phyloP scores from a whole-genome alignment of 306 rosid genomes.

The Lagenaria siceraria region DNA sequence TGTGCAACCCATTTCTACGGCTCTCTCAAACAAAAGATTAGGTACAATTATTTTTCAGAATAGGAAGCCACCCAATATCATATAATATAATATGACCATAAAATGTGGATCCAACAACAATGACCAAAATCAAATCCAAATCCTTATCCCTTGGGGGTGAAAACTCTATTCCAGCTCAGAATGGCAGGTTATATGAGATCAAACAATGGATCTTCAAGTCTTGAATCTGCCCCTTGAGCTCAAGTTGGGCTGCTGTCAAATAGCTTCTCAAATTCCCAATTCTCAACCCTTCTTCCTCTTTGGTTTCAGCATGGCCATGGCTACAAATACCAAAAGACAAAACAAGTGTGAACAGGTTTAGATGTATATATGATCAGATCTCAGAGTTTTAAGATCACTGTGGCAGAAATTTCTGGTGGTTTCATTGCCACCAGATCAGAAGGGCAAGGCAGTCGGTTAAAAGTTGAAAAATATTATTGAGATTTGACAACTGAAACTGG shows the following conservation, averaged over 20 bases:
- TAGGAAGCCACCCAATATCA: constrained; percentile 4
- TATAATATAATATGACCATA: not conserved
- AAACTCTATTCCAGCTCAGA: not conserved
- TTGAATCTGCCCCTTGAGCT: not conserved
- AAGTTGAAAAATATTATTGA: not conserved
- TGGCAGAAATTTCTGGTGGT: not conserved
- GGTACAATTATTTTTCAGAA: constrained; percentile 6
- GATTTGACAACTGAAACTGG: not conserved
- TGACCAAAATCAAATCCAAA: not conserved
- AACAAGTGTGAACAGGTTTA: not conserved
- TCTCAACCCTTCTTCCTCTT: not conserved
- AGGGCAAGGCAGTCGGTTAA: not conserved
- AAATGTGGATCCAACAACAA: constrained; percentile 4
- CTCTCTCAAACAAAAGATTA: constrained; percentile 4
- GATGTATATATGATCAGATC: not conserved
- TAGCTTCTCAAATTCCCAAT: not conserved
- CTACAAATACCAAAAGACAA: not conserved
- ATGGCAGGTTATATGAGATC: not conserved
- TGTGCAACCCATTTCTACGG: constrained; percentile 5
- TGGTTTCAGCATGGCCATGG: not conserved
- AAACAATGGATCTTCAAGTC: not conserved
- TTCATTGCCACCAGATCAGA: not conserved
- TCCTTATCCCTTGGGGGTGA: not conserved
- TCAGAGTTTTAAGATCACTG: not conserved
- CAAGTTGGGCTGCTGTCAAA: not conserved